Conservation (phyloP, 2,329 filamentous ascomycete species). For the Xylariaceae sp. region DNA sequence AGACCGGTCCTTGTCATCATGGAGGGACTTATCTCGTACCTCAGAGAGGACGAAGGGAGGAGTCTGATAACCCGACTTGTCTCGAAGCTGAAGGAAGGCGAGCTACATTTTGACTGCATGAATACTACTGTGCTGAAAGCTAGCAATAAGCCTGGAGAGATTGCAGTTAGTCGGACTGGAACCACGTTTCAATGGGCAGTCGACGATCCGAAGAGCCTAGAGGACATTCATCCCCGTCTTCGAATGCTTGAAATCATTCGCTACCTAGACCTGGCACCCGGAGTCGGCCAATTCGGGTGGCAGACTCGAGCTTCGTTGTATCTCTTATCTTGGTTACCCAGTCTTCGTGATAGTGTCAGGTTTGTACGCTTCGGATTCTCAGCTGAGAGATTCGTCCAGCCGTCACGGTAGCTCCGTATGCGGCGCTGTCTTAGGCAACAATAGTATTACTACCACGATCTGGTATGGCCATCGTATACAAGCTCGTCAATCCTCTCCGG, state of each 20-base stretch:
- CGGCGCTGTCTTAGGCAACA: too few relatives aligned
- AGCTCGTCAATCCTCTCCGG: too few relatives aligned
- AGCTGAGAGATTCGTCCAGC: too few relatives aligned
- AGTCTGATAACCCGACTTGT: constrained; percentile 23
- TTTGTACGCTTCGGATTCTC: not conserved
- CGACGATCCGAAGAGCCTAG: constrained; percentile 21
- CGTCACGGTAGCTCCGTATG: too few relatives aligned
- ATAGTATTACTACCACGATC: too few relatives aligned
- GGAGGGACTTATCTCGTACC: constrained; percentile 32
- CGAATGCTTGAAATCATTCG: constrained; percentile 16
- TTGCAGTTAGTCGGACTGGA: constrained; percentile 16
- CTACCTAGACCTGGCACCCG: constrained; percentile 7
- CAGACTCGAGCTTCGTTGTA: constrained; percentile 6
- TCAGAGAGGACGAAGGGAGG: constrained; percentile 22
- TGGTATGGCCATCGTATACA: too few relatives aligned
- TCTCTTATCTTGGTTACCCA: constrained; percentile 12
- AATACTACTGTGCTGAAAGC: constrained; percentile 9
- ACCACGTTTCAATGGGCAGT: constrained; percentile 24
- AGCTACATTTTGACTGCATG: constrained; percentile 28
- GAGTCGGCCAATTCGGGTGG: constrained; percentile 8
- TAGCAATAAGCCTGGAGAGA: constrained; percentile 11
- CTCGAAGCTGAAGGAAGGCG: constrained; percentile 23
- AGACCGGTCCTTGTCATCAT: constrained; percentile 30
- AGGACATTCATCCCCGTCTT: constrained; percentile 19
- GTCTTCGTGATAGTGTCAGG: not conserved